phyloP scores from a whole-genome alignment of 768 basidiomycete genomes.

The Clathrus columnatus region DNA sequence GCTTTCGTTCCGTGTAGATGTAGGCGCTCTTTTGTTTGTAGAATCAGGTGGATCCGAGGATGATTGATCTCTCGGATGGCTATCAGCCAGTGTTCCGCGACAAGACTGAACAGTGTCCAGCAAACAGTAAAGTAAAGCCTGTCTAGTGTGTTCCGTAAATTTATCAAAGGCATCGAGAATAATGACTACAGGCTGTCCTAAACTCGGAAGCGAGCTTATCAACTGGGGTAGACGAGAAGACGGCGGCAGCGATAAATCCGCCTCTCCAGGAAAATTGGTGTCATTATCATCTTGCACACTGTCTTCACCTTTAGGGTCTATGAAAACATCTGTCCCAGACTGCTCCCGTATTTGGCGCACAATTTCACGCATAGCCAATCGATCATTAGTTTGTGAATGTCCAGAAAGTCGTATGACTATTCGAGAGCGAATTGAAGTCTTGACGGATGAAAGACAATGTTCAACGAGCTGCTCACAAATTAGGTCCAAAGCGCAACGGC shows the following conservation, averaged over 20 bases:
- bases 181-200: constrained; percentile 71
- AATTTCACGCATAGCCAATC: constrained; percentile 87
- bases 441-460: constrained; percentile 38
- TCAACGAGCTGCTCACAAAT: constrained; percentile 40
- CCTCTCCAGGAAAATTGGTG: constrained; percentile 16
- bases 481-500: background rate
- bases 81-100: constrained; percentile 36
- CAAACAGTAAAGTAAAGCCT: constrained; percentile 89
- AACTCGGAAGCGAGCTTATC: constrained; percentile 68
- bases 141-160: constrained; percentile 86
- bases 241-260: constrained; percentile 47
- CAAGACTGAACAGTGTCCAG: constrained; percentile 90
- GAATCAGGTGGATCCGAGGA: no score
- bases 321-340: constrained; percentile 41
- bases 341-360: constrained; percentile 74
- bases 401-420: constrained; percentile 81
- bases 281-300: constrained; percentile 24
- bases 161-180: constrained; percentile 90
- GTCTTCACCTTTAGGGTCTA: constrained; percentile 27
- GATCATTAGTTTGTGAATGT: constrained; percentile 76
- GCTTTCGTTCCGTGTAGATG: constrained; percentile 15
- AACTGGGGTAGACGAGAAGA: constrained; percentile 65
- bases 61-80: no score
- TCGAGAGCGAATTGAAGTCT: constrained; percentile 28
- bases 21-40: no score